Conservation (phyloP, 163 green algal species). For the Scenedesmus sp. region DNA sequence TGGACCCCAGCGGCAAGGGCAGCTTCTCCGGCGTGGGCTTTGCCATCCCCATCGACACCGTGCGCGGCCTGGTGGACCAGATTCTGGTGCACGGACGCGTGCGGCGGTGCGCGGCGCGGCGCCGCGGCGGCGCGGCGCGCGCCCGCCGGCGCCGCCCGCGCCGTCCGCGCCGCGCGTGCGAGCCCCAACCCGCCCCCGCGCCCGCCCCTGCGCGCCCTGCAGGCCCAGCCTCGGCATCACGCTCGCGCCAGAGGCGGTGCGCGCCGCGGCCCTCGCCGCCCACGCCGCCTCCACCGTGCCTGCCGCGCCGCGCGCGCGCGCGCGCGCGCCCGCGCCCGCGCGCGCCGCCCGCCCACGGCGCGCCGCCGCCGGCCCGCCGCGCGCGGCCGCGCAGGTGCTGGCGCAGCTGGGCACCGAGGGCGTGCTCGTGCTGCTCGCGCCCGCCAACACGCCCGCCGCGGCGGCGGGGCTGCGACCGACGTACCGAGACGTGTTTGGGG, state of each 20-base stretch:
- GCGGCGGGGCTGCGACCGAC: constrained; percentile 59
- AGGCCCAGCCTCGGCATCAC: constrained; percentile 93
- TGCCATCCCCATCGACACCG: constrained; percentile 84
- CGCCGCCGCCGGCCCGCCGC: too few species aligned
- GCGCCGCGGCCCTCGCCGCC: too few species aligned
- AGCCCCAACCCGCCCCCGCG: too few species aligned
- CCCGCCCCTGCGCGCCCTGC: too few species aligned
- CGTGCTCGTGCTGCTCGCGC: constrained; percentile 91
- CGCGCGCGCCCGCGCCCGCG: background rate
- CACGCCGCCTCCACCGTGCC: too few species aligned
- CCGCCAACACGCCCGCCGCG: constrained; percentile 68
- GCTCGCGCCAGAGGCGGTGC: constrained; percentile 87
- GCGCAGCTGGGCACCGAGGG: constrained; percentile 70
- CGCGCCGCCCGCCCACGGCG: background rate
- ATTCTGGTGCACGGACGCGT: constrained; percentile 89
- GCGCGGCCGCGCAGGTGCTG: constrained; percentile 72
- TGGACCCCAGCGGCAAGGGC: constrained; percentile 51
- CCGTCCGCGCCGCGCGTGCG: too few species aligned
- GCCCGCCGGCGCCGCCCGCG: too few species aligned
- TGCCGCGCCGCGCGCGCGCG: background rate
- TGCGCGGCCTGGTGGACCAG: constrained; percentile 55
- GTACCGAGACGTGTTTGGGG: constrained; percentile 65
- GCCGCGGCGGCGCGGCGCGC: too few species aligned
- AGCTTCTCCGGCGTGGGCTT: constrained; percentile 82
- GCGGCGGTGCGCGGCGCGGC: too few species aligned